Evolutionary conservation across 495 filamentous ascomycete species (phyloP).

Genomic region (Saxophila tyrrhenica): DNA sequence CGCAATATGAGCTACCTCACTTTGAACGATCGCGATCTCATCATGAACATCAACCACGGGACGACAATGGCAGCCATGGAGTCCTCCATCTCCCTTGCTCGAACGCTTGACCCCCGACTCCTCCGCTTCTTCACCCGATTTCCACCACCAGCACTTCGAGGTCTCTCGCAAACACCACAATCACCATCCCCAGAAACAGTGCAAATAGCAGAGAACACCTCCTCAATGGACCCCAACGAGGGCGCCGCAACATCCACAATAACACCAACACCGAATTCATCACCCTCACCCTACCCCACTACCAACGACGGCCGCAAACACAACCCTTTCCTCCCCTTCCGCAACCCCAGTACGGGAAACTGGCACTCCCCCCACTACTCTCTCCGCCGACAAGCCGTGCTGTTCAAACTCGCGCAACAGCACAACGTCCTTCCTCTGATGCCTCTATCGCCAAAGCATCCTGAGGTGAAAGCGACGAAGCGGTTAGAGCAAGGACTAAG

Average conservation of each 20-base stretch:
- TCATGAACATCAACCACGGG: no score
- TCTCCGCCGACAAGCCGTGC: slow-evolving; percentile 76
- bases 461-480: slow-evolving; percentile 52
- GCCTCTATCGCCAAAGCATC: slow-evolving; percentile 65
- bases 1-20: no score
- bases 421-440: slow-evolving; percentile 77
- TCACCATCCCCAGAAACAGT: slow-evolving; percentile 2
- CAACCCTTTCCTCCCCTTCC: slow-evolving; percentile 67
- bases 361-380: slow-evolving; percentile 77
- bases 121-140: slow-evolving; percentile 80
- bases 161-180: slow-evolving; percentile 5
- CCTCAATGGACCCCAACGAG: slow-evolving; percentile 34
- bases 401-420: slow-evolving; percentile 72
- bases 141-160: slow-evolving; percentile 47
- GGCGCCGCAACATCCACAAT: slow-evolving; percentile 37
- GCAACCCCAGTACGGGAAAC: slow-evolving; percentile 57
- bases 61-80: slow-evolving; percentile 15
- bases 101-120: slow-evolving; percentile 60
- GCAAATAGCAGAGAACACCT: slow-evolving; percentile 24
- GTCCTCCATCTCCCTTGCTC: slow-evolving; percentile 48
- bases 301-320: slow-evolving; percentile 31
- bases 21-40: no score
- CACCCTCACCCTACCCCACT: slow-evolving; percentile 12
- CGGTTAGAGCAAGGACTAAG: slow-evolving; percentile 60
- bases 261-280: background rate